Base-by-base conservation (phyloP, 257 asterid species). In the Plantago ovata region DNA sequence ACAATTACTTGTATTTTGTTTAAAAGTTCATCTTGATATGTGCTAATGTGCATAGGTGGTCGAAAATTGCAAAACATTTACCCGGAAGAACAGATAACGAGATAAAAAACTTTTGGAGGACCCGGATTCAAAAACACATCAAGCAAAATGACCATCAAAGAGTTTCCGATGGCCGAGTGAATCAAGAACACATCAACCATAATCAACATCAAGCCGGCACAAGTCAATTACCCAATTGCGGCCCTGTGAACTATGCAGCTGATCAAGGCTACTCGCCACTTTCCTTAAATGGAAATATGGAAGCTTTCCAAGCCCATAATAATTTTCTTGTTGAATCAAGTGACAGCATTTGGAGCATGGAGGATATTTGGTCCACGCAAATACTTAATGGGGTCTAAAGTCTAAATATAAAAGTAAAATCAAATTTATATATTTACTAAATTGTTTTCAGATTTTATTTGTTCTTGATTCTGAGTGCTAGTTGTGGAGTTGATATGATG, bases 91-190 rank as follows among this genome's bases (percentile, higher is more conserved):
- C 87, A 0, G 86, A 82, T 12, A 82, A 82, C 14, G 89, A 82
- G 52, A 82, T 82, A 18, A 82, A 82, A 62, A 81, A 78, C 36
- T 81, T 77, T 23, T 84, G 96, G 96, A 84, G 94, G 66, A 87
- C 89, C 13, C 69, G 89, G 21, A 94, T 84, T 7, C 93, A 87
- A 47, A 84, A 87, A 67, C 93, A 87, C 72, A 88, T 94, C 1
- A 87, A 87, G 68, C 92, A 87, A 79, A 10, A 8, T n/a, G 51
- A 45, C 9, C 10, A 28, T 28, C 36, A 4, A 28, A 28, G 36
- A 28, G 36, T 28, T 1, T 28, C 23, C 6, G 28, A 9, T 24
- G 15, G 16, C 15, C 21, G 5, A 7, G 21, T 6, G 13, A 32
- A 36, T 53, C 58, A 33, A 28, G 16, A 24, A 33, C 58, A 13